These are phyloP conservation scores for Eucalyptus regnans DNA, from an alignment of 345 rosid species.

Conservation along the genomic window DNA sequence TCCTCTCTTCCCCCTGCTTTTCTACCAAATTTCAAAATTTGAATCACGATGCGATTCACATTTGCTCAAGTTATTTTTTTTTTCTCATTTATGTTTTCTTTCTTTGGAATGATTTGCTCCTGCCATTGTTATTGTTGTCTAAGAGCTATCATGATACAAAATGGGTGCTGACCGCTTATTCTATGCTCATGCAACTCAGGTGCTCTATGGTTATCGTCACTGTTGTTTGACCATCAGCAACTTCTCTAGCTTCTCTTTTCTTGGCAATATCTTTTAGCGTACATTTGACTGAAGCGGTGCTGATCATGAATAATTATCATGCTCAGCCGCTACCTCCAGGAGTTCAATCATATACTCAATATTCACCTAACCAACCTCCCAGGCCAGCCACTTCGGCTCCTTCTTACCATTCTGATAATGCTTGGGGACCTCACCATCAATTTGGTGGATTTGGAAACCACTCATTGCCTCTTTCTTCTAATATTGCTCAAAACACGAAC, in stretches of 20 bases:
- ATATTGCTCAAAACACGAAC: neutral
- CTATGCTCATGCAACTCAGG: neutral
- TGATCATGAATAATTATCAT: neutral
- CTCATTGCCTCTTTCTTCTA: neutral
- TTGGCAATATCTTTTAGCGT: neutral
- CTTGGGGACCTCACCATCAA: neutral
- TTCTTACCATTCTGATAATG: neutral
- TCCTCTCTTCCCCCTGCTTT: neutral
- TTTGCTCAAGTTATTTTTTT: neutral
- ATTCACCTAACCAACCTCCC: neutral
- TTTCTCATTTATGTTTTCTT: neutral
- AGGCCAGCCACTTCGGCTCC: neutral
- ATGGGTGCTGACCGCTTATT: neutral
- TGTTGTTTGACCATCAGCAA: neutral
- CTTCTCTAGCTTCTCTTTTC: neutral
- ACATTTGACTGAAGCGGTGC: neutral
- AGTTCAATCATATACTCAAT: neutral
- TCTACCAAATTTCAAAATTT: neutral
- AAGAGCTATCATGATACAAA: neutral
- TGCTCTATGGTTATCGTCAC: neutral
- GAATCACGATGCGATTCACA: neutral
- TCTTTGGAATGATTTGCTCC: neutral
- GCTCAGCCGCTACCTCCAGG: conserved; percentile 2
- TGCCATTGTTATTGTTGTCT: neutral
- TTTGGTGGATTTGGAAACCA: neutral